Evolutionary conservation across 2,329 filamentous ascomycete species (phyloP).

Genomic region (Phyllosticta ampelicida): DNA sequence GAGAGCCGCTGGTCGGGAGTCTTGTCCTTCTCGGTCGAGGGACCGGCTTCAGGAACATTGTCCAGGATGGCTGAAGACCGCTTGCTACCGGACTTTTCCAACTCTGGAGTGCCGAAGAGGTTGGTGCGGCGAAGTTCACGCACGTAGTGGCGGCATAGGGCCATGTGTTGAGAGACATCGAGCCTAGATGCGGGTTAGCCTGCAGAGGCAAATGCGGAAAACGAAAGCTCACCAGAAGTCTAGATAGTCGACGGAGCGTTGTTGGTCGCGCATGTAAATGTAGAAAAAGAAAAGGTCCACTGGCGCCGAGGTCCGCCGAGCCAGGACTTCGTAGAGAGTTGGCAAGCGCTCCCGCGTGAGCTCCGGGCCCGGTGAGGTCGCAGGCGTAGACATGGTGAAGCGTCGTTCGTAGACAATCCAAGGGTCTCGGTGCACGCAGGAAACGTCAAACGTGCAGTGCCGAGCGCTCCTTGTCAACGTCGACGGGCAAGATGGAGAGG

Average conservation of each 20-base stretch:
- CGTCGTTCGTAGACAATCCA: not conserved
- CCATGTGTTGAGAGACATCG: constrained; percentile 98
- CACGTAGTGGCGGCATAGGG: constrained; percentile 91
- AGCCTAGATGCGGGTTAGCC: constrained; percentile 52
- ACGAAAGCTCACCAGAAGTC: constrained; percentile 80
- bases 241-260: constrained; percentile 92
- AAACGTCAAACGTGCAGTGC: not conserved
- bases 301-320: constrained; percentile 83
- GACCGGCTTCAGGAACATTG: constrained; percentile 46
- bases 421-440: not conserved
- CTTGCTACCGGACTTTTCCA: constrained; percentile 67
- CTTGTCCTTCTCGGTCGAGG: constrained; percentile 53
- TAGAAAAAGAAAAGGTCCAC: constrained; percentile 98
- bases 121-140: constrained; percentile 89
- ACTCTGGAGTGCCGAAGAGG: constrained; percentile 82
- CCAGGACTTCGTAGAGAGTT: constrained; percentile 91
- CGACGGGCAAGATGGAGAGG: not conserved
- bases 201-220: not conserved
- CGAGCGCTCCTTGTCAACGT: not conserved
- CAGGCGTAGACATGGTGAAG: constrained; percentile 6
- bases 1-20: constrained; percentile 85
- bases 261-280: constrained; percentile 98
- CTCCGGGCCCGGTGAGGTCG: constrained; percentile 11
- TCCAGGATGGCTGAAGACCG: constrained; percentile 71
- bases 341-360: constrained; percentile 68